Conservation (phyloP, 495 filamentous ascomycete genomes). For the Viridothelium virens region DNA sequence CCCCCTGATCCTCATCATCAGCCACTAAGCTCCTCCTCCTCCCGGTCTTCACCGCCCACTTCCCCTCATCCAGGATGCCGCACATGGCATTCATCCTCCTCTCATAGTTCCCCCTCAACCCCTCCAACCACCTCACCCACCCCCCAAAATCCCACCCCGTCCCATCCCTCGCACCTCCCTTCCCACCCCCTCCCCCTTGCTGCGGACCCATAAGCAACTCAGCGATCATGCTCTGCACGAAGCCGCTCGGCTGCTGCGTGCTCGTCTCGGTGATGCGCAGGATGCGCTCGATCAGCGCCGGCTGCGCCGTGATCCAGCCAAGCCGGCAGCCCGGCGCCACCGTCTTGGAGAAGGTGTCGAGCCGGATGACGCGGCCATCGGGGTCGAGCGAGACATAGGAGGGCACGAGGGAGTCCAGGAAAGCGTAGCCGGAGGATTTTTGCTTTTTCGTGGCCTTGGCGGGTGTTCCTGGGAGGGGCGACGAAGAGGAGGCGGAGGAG, state of each 20-base stretch:
- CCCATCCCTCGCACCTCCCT: slow-evolving; percentile 38
- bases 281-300: slow-evolving; percentile 64
- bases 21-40: slow-evolving; percentile 33
- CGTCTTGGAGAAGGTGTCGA: slow-evolving; percentile 44
- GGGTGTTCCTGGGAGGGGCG: too few species aligned
- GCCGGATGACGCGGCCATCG: slow-evolving; percentile 72
- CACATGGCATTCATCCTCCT: slow-evolving; percentile 73
- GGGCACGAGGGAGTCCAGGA: slow-evolving; percentile 77
- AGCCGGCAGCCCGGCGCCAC: slow-evolving; percentile 40
- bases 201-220: slow-evolving; percentile 63
- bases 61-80: slow-evolving; percentile 55
- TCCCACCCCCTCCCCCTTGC: slow-evolving; percentile 24
- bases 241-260: slow-evolving; percentile 79
- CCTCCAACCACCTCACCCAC: slow-evolving; percentile 83
- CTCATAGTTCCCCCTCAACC: slow-evolving; percentile 74
- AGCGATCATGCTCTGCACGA: slow-evolving; percentile 74
- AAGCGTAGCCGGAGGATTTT: slow-evolving; percentile 63
- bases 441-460: slow-evolving; percentile 19
- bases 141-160: slow-evolving; percentile 72
- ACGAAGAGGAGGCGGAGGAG: slow-evolving; percentile 11
- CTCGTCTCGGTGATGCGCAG: slow-evolving; percentile 62
- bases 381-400: slow-evolving; percentile 64
- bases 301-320: slow-evolving; percentile 51
- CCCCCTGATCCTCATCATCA: slow-evolving; percentile 42
- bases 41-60: slow-evolving; percentile 48